These are phyloP conservation scores for Solanum tacnaense DNA, from an alignment of 257 asterid species.

Conservation along the genomic window DNA sequence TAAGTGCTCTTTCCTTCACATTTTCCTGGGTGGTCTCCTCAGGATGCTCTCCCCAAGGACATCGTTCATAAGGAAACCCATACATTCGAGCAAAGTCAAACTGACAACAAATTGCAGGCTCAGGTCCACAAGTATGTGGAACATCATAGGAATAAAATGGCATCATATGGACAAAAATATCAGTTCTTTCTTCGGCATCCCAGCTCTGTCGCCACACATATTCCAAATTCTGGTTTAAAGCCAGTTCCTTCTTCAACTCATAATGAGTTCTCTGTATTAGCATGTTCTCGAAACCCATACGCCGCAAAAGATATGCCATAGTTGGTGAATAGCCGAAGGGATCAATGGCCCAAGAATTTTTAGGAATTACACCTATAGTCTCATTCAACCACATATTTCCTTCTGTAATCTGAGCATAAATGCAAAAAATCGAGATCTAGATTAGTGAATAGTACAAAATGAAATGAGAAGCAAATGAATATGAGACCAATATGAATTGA, in stretches of 20 bases:
- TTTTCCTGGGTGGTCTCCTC: constrained; percentile 83
- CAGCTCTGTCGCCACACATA: constrained; percentile 95
- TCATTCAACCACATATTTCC: constrained; percentile 98
- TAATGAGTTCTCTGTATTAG: constrained; percentile 98
- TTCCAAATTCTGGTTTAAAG: constrained; percentile 71
- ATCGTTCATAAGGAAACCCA: constrained; percentile 76
- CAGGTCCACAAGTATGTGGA: constrained; percentile 99
- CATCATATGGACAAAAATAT: constrained; percentile 99
- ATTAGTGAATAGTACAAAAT: neutral
- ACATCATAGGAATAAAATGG: constrained; percentile 95
- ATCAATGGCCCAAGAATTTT: constrained; percentile 91
- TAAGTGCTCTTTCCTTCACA: constrained; percentile 82
- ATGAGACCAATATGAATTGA: neutral
- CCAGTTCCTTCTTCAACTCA: constrained; percentile 90
- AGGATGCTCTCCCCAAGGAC: constrained; percentile 93
- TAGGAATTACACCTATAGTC: constrained; percentile 87
- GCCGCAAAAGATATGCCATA: constrained; percentile 96
- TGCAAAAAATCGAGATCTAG: neutral
- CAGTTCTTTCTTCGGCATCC: constrained; percentile 95
- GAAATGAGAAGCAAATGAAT: neutral
- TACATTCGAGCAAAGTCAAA: constrained; percentile 95
- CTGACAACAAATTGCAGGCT: constrained; percentile 98
- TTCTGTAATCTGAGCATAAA: constrained; percentile 60
- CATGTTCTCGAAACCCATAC: constrained; percentile 99
- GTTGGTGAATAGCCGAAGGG: constrained; percentile 98